Percentiles rank a stretch among this genome's conserved stretches.
Conservation (phyloP, 1,284 basidiomycete genomes). For the Sutorius eximius region DNA sequence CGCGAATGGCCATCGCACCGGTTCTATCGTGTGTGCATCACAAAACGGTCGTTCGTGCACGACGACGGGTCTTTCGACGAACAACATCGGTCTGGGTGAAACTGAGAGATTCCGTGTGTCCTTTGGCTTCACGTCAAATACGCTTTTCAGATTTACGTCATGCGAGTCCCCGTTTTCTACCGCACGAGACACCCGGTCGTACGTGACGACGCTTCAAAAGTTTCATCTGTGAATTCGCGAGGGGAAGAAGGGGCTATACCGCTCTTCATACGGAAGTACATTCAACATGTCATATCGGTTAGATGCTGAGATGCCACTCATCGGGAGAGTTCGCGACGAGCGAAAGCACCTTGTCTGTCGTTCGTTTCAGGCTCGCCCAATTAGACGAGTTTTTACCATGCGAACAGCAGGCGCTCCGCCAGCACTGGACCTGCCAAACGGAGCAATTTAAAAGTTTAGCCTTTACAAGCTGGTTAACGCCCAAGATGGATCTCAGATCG, state of each 20-base stretch:
- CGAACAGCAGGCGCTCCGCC: neutral
- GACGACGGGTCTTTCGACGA: constrained; percentile 8
- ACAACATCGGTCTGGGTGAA: constrained; percentile 17
- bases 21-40: neutral
- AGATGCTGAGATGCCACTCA: neutral
- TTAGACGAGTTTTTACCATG: neutral
- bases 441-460: constrained; percentile 22
- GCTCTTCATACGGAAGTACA: neutral
- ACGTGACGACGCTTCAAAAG: neutral
- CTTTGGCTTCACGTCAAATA: constrained; percentile 1
- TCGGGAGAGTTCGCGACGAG: neutral
- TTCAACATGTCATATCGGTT: neutral
- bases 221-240: neutral
- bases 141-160: constrained; percentile 13
- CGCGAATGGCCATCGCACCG: neutral
- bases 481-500: constrained; percentile 22
- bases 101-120: neutral
- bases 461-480: constrained; percentile 12
- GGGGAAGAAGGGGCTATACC: neutral
- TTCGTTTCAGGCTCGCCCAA: neutral
- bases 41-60: neutral
- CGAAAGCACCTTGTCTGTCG: neutral
- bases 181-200: neutral
- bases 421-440: constrained; percentile 4
- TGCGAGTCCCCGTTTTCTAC: neutral